A percentile compares a stretch with the other conserved stretches of the same genome.
Conservation (phyloP, 768 basidiomycete species). For the Auriculariales sp. region DNA sequence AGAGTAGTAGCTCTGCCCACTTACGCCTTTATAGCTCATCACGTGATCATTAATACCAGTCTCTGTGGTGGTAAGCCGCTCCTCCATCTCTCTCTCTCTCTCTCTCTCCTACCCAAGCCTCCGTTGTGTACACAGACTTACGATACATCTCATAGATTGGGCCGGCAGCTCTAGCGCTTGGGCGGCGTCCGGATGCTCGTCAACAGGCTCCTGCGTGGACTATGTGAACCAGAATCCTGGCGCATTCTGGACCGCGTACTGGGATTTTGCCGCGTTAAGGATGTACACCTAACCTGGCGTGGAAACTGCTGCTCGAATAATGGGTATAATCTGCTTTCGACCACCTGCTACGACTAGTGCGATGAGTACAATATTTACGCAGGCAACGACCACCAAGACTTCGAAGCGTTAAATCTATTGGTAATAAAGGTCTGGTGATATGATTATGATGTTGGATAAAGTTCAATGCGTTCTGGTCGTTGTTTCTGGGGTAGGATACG, state of each 20-base stretch:
- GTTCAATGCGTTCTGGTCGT: neutral
- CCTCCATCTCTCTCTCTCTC: neutral
- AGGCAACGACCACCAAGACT: too few relatives aligned
- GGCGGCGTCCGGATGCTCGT: slow-evolving; percentile 17
- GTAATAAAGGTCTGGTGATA: too few relatives aligned
- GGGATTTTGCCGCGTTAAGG: slow-evolving; percentile 12
- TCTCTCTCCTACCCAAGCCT: neutral
- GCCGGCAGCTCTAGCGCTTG: slow-evolving; percentile 9
- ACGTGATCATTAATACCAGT: slow-evolving; percentile 11
- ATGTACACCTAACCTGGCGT: neutral
- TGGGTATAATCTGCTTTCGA: too few relatives aligned
- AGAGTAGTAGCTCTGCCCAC: too few relatives aligned
- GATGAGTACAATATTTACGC: too few relatives aligned
- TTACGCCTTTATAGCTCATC: too few relatives aligned
- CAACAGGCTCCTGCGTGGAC: slow-evolving; percentile 19
- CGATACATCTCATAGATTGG: neutral
- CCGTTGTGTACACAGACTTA: neutral
- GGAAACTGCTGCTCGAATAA: too few relatives aligned
- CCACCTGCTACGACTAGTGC: too few relatives aligned
- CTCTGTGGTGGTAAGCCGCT: slow-evolving; percentile 11
- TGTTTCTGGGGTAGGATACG: too few relatives aligned
- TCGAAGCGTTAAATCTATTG: too few relatives aligned
- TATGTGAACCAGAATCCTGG: slow-evolving; percentile 52
- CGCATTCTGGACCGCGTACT: slow-evolving; percentile 57
- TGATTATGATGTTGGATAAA: too few relatives aligned